Conservation (phyloP, 257 asterid genomes). For the Ballota nigra region DNA sequence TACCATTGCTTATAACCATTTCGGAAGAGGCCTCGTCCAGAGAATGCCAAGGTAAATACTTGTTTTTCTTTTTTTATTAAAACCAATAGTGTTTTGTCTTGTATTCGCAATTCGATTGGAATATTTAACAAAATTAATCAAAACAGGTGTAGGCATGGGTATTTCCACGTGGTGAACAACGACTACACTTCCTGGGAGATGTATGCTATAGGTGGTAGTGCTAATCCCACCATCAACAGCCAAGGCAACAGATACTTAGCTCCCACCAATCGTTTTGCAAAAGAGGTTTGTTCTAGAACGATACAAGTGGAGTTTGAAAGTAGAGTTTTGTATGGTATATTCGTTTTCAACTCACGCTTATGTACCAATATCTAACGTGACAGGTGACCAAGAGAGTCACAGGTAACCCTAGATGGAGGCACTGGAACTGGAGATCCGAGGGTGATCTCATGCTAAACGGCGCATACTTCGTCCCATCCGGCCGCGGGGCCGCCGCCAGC, state of each 20-base stretch:
- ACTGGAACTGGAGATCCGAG: constrained; percentile 94
- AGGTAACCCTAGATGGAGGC: constrained; percentile 46
- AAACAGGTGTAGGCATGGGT: constrained; percentile 87
- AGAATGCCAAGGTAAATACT: constrained; percentile 45
- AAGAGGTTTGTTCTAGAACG: constrained; percentile 46
- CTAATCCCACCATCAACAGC: constrained; percentile 90
- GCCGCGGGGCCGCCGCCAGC: constrained; percentile 62
- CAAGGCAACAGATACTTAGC: constrained; percentile 92
- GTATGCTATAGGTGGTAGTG: constrained; percentile 99
- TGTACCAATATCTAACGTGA: not conserved
- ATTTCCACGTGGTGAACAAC: constrained; percentile 90
- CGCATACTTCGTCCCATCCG: constrained; percentile 73
- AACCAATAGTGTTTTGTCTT: not conserved
- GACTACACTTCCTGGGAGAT: constrained; percentile 91
- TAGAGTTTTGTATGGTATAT: not conserved
- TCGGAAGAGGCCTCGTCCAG: constrained; percentile 46
- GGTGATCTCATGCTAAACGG: constrained; percentile 94
- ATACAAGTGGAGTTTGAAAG: too few relatives aligned
- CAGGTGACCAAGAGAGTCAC: constrained; percentile 81
- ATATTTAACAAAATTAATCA: not conserved
- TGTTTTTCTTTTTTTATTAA: not conserved
- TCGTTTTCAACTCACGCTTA: not conserved
- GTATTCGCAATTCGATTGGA: not conserved
- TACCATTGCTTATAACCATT: constrained; percentile 51
- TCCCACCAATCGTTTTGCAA: constrained; percentile 70